Evolutionary conservation across 805 yeast genomes (phyloP), one percentile per base, ranked within the genome.

Genomic region (Candida yuanshanica): DNA sequence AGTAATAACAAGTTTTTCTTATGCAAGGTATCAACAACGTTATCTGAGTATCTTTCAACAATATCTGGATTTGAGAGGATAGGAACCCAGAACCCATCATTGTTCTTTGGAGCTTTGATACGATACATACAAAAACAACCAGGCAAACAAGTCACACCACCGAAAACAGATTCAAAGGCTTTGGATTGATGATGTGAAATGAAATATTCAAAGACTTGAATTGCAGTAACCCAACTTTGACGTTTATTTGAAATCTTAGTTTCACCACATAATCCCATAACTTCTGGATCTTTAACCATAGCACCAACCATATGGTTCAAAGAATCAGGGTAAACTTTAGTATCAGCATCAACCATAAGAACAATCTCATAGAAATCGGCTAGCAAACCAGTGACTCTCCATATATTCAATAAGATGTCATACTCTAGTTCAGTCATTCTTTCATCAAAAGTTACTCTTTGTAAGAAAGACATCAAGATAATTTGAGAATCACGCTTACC

Each of bases 401-500:
- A 86, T 20, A 90, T 83, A 33, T 75, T 75, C 41, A 73, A 73
- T 56, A 88, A 64, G 49, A 89, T 70, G 57, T 84, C 93, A 55
- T 75, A 88, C 51, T 90, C 96, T 44, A 89, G 74, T 50, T 83
- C 86, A 0, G 96, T 82, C 96, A 89, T 89, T 71, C 96, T 79
- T 62, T 90, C 97, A 62, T 89, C 90, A 62, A 86, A 88, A 53
- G 90, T 86, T 16, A 89, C 75, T 52, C 79, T 82, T 63, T 89
- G 96, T 55, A 89, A 70, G 63, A 89, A 89, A 0, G 91, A 81
- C 96, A 89, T 89, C 53, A 89, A 68, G 46, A 89, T 81, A 45
- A 89, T 81, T 62, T 89, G 97, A 18, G 96, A 86, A 59, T 89
- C 97, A 66, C 97, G 84, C 63, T 89, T 89, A 65, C 97, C 97